Percentiles rank a stretch among this genome's conserved stretches.
Conservation (phyloP, 805 yeast genomes). For the Candida railenensis region DNA sequence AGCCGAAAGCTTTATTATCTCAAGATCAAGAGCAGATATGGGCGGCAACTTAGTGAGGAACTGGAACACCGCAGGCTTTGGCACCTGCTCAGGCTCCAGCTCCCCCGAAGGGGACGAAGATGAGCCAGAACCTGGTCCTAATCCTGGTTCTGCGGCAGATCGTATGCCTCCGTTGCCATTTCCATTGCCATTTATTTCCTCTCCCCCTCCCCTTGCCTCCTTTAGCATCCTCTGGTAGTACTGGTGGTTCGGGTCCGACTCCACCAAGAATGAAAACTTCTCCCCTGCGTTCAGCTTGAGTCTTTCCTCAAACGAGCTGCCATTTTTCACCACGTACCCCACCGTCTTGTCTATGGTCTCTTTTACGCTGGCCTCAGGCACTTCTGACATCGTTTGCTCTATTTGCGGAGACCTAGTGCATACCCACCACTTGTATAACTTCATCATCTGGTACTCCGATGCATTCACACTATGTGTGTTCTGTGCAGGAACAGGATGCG, state of each 20-base stretch:
- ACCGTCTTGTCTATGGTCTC: conserved; percentile 70
- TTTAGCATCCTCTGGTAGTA: conserved; percentile 55
- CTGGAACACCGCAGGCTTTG: conserved; percentile 19
- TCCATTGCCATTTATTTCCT: background rate
- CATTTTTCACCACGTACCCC: conserved; percentile 66
- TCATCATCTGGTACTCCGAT: too few species aligned
- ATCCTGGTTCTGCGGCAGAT: background rate
- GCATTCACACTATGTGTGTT: too few species aligned
- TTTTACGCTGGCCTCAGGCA: conserved; percentile 11
- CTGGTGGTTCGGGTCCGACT: conserved; percentile 51
- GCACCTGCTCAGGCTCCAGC: conserved; percentile 21
- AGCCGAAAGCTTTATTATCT: conserved; percentile 72
- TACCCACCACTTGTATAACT: too few species aligned
- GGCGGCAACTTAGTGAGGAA: conserved; percentile 28
- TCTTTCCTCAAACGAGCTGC: conserved; percentile 60
- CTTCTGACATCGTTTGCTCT: background rate
- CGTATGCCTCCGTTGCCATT: background rate
- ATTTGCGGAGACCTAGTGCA: background rate
- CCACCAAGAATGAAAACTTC: conserved; percentile 64
- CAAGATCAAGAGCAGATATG: conserved; percentile 63
- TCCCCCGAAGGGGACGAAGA: conserved; percentile 19
- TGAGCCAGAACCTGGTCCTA: conserved; percentile 4
- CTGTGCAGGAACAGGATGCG: too few species aligned
- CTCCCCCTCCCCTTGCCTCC: conserved; percentile 18
- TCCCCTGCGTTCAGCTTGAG: conserved; percentile 48